A percentile compares a stretch with the other conserved stretches of the same genome.
phyloP scores from a whole-genome alignment of 805 yeast genomes.

The Candida dajiaensis region DNA sequence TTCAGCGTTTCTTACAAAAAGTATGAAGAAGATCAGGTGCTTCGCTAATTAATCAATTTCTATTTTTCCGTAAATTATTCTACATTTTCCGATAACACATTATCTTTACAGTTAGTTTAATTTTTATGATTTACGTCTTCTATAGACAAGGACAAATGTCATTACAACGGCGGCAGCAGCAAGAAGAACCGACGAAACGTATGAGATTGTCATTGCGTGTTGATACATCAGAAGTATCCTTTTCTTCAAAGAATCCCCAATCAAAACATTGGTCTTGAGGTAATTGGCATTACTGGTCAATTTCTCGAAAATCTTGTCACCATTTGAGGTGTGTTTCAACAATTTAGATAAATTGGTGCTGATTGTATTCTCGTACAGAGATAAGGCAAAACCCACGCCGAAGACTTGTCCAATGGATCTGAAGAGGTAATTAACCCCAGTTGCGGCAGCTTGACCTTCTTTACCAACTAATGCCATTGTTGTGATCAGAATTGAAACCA shows the following conservation, averaged over 20 bases:
- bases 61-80: not conserved
- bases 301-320: not conserved
- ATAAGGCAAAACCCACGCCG: conserved; percentile 35
- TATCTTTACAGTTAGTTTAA: not conserved
- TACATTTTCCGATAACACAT: not conserved
- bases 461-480: conserved; percentile 36
- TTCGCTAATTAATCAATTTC: not conserved
- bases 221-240: not conserved
- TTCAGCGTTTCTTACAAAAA: too few relatives aligned
- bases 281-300: not conserved
- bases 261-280: not conserved
- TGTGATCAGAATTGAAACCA: conserved; percentile 24
- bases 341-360: conserved; percentile 1
- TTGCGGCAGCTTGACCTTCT: conserved; percentile 38
- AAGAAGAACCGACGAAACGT: not conserved
- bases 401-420: conserved; percentile 38
- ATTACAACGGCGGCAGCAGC: too few relatives aligned
- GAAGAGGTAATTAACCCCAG: conserved; percentile 38
- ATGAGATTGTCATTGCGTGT: not conserved
- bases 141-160: too few relatives aligned
- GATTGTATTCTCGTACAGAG: conserved; percentile 23
- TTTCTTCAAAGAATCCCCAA: not conserved
- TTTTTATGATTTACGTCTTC: too few relatives aligned
- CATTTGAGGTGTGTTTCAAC: conserved; percentile 4
- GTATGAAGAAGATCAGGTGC: not conserved